Evolutionary conservation across 805 yeast species (phyloP), one percentile per base, ranked within the genome.

Genomic region (Saturnispora diversa): DNA sequence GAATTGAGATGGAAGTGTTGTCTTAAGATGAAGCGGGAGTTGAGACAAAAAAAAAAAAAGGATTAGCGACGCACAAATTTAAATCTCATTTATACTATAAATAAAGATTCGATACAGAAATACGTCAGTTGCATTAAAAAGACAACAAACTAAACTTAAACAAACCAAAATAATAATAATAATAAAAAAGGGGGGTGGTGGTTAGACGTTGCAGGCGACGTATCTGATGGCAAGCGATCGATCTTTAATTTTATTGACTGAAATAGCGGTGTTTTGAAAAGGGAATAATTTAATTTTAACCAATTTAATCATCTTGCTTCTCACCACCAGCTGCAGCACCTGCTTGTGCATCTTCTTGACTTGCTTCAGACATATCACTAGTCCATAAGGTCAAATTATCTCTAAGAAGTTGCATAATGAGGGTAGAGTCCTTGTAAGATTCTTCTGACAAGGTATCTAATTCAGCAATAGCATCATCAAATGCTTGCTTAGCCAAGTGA

Each of bases 311-410:
- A 11, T 41, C 45, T 44, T 37, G 48, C 34, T 44, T 40, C 11
- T 38, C 40, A 31, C 40, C 40, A 21, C 36, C 31, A 12, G 41
- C 31, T 16, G 39, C 44, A 23, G 29, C 36, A 19, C 29, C 37
- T 24, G 34, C 23, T 37, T 28, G 42, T 19, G 45, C 24, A 49
- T 74, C 81, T 43, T 75, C 78, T 56, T 72, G 77, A 49, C 76
- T 77, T 47, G 87, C 80, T 66, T 84, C 90, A 39, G 88, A 80
- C 81, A 85, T 83, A 63, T 86, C 96, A 37, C 84, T 78, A 53
- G 95, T 87, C 98, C 98, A 90, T 72, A 90, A 79, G 52, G 97
- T 90, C 72, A 90, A 75, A 78, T 90, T 90, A 70, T 92, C 97
- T 73, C 97, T 84, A 65, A 92, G 80, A 65, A 92, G 80, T 78